Conservation (phyloP, 1,284 basidiomycete genomes). For the Porodaedalea pini region DNA sequence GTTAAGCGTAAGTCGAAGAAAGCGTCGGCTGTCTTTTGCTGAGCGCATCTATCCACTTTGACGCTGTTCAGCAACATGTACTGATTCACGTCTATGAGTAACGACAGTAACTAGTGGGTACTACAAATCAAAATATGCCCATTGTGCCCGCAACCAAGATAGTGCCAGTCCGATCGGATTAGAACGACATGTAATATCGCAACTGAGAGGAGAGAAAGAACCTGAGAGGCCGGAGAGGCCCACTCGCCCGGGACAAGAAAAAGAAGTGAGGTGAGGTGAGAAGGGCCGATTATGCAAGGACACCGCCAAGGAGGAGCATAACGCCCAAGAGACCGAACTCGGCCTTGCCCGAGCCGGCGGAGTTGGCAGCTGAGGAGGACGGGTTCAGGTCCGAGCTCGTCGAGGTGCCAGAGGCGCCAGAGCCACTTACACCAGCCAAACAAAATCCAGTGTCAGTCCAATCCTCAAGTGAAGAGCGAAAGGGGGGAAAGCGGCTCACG, state of each 20-base stretch:
- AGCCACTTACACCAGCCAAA: constrained; percentile 19
- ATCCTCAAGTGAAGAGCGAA: too few relatives aligned
- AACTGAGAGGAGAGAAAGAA: neutral
- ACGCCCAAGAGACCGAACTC: constrained; percentile 30
- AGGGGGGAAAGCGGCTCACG: constrained; percentile 1
- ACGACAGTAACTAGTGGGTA: neutral
- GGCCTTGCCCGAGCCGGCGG: constrained; percentile 28
- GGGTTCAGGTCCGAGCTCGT: constrained; percentile 1
- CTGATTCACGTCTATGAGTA: too few relatives aligned
- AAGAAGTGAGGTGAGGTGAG: neutral
- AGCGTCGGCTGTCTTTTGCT: too few relatives aligned
- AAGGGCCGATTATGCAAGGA: constrained; percentile 26
- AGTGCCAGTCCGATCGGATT: neutral
- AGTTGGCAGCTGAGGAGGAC: constrained; percentile 23
- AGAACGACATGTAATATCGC: neutral
- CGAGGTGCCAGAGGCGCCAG: constrained; percentile 12
- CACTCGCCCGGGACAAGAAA: neutral
- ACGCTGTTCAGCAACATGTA: too few relatives aligned
- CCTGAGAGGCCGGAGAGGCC: neutral
- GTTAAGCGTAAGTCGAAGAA: too few relatives aligned
- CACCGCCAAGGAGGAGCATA: constrained; percentile 30
- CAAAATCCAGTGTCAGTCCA: neutral
- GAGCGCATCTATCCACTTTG: too few relatives aligned
- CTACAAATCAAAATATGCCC: neutral
- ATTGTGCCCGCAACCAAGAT: neutral